A percentile compares a stretch with the other conserved stretches of the same genome.
Evolutionary conservation across 1,284 basidiomycete species (phyloP).

Genomic region (Ustilago shanxiensis): DNA sequence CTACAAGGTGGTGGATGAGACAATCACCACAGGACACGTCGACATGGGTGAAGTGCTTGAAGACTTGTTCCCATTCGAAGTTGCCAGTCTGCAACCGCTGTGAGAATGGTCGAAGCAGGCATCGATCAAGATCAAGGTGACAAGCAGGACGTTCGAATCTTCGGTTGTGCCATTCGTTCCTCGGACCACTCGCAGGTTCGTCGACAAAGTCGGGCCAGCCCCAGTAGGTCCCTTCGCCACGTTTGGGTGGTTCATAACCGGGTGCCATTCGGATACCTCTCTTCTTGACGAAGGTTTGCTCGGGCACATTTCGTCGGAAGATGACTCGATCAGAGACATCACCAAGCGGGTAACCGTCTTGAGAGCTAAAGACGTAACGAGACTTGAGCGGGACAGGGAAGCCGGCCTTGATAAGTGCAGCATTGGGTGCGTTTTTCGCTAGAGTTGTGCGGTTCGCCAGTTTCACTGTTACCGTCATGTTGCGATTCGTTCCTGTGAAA

Average conservation of each 20-base stretch:
- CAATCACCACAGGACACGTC: constrained; percentile 52
- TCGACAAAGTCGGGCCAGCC: constrained; percentile 43
- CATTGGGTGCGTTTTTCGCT: constrained; percentile 19
- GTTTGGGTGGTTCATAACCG: background rate
- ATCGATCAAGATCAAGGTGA: constrained; percentile 34
- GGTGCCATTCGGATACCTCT: background rate
- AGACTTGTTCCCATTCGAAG: constrained; percentile 42
- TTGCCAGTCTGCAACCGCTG: background rate
- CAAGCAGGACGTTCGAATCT: constrained; percentile 40
- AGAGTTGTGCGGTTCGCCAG: constrained; percentile 33
- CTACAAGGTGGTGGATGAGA: constrained; percentile 46
- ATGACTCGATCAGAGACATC: constrained; percentile 21
- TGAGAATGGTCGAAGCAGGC: constrained; percentile 21
- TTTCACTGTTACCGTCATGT: constrained; percentile 20
- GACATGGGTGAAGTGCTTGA: constrained; percentile 43
- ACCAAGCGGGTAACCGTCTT: constrained; percentile 41
- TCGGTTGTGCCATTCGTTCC: constrained; percentile 20
- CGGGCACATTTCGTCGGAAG: constrained; percentile 6
- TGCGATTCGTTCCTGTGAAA: background rate
- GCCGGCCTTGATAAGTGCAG: constrained; percentile 29
- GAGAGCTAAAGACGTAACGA: constrained; percentile 34
- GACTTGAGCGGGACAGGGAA: constrained; percentile 50
- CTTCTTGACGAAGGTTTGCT: background rate
- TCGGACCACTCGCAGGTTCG: constrained; percentile 7
- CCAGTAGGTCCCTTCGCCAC: constrained; percentile 16